phyloP scores from a whole-genome alignment of 2,329 filamentous ascomycete genomes.

The Dothidotthia symphoricarpi region DNA sequence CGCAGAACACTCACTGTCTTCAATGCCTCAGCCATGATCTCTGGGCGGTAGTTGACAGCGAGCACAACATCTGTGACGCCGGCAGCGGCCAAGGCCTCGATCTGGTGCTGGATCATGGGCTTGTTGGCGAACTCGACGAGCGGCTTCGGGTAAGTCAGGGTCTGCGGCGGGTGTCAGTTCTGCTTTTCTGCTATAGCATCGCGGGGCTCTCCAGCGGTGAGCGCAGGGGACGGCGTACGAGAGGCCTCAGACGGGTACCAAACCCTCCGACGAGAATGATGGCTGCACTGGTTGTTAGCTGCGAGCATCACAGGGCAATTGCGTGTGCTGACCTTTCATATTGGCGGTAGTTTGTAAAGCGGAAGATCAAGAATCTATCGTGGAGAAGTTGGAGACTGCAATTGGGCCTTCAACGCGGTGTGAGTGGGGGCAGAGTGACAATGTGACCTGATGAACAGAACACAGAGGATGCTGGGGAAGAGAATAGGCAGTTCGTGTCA shows the following conservation, averaged over 20 bases:
- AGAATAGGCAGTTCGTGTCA: conserved; percentile 18
- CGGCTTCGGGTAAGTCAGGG: conserved; percentile 93
- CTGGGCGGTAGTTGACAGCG: conserved; percentile 96
- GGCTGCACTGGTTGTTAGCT: conserved; percentile 54
- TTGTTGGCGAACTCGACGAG: conserved; percentile 98
- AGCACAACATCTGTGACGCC: conserved; percentile 97
- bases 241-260: conserved; percentile 92
- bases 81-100: conserved; percentile 87
- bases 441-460: conserved; percentile 3
- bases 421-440: conserved; percentile 9
- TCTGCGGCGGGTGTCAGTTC: conserved; percentile 55
- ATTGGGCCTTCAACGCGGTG: conserved; percentile 14
- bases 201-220: conserved; percentile 23
- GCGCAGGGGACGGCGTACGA: conserved; percentile 57
- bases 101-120: conserved; percentile 98
- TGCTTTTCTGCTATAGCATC: conserved; percentile 7
- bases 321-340: conserved; percentile 42
- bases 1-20: conserved; percentile 65
- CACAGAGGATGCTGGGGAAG: conserved; percentile 8
- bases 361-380: conserved; percentile 7
- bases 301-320: conserved; percentile 6
- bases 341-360: conserved; percentile 27
- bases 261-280: conserved; percentile 99
- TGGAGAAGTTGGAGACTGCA: conserved; percentile 13
- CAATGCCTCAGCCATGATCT: conserved; percentile 93